Conservation (phyloP, 73 alveolate species). For the Diophrys appendiculata region DNA sequence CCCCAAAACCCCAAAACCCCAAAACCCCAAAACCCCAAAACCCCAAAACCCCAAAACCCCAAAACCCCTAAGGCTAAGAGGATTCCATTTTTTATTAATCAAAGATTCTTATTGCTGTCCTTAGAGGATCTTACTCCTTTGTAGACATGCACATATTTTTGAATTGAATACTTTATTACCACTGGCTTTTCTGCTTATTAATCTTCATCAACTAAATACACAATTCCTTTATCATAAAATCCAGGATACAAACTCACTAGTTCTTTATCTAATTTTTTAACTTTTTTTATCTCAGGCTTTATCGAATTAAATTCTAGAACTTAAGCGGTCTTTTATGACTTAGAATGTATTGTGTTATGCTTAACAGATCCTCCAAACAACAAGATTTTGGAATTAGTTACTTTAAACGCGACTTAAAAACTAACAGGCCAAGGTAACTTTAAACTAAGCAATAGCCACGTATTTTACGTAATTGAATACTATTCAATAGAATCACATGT, state of each 20-base stretch:
- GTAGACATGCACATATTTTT: too few relatives aligned
- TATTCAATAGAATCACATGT: constrained; percentile 40
- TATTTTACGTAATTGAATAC: constrained; percentile 32
- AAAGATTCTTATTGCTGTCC: too few relatives aligned
- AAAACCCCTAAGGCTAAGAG: too few relatives aligned
- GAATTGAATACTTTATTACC: constrained; percentile 26
- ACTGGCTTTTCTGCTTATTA: constrained; percentile 38
- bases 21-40: too few relatives aligned
- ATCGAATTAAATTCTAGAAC: constrained; percentile 36
- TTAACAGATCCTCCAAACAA: constrained; percentile 43
- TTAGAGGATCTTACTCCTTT: too few relatives aligned
- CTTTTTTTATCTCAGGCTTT: constrained; percentile 30
- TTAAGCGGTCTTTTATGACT: constrained; percentile 36
- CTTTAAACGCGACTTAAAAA: constrained; percentile 24
- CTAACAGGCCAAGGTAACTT: constrained; percentile 35
- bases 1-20: too few relatives aligned
- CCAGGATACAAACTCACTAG: constrained; percentile 40
- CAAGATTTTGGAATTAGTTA: constrained; percentile 23
- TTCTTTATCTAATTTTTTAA: constrained; percentile 19
- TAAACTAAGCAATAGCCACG: constrained; percentile 38
- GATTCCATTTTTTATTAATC: too few relatives aligned
- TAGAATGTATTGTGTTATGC: constrained; percentile 19
- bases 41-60: too few relatives aligned
- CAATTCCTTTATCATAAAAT: constrained; percentile 38
- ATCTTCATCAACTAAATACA: constrained; percentile 44